Evolutionary conservation across 768 basidiomycete genomes (phyloP).

Genomic region (Cystobasidiopsis lactophilus): DNA sequence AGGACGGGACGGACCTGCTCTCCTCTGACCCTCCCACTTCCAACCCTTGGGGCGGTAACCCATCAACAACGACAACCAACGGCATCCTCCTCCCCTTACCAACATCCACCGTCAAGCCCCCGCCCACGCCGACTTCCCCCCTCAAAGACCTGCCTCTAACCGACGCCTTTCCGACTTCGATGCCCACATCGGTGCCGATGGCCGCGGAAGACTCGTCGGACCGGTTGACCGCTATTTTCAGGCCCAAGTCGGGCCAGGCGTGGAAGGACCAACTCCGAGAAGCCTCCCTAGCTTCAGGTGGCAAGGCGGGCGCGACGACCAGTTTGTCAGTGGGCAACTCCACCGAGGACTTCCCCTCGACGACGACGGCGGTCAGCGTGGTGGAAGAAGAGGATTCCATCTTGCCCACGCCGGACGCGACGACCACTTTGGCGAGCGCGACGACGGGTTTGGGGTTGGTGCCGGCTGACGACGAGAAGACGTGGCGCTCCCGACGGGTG

Average conservation of each 20-base stretch:
- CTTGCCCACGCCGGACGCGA: no score
- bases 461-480: slow-evolving; percentile 34
- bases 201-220: slow-evolving; percentile 3
- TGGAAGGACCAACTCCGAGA: slow-evolving; percentile 45
- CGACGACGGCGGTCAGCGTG: no score
- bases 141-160: neutral
- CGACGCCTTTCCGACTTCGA: no score
- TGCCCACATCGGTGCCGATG: neutral
- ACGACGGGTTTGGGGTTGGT: no score
- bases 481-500: slow-evolving; percentile 70
- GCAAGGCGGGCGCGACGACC: slow-evolving; percentile 26
- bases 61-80: neutral
- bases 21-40: neutral
- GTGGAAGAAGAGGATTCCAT: no score
- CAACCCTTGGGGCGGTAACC: neutral
- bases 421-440: no score
- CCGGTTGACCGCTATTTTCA: slow-evolving; percentile 44
- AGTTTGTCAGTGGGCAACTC: no score
- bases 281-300: slow-evolving; percentile 30
- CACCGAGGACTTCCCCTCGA: no score
- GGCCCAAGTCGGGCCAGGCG: slow-evolving; percentile 54
- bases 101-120: neutral
- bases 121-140: neutral
- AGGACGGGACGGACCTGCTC: neutral
- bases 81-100: neutral